phyloP scores from a whole-genome alignment of 83 land plant genomes.

The Larix sibirica region DNA sequence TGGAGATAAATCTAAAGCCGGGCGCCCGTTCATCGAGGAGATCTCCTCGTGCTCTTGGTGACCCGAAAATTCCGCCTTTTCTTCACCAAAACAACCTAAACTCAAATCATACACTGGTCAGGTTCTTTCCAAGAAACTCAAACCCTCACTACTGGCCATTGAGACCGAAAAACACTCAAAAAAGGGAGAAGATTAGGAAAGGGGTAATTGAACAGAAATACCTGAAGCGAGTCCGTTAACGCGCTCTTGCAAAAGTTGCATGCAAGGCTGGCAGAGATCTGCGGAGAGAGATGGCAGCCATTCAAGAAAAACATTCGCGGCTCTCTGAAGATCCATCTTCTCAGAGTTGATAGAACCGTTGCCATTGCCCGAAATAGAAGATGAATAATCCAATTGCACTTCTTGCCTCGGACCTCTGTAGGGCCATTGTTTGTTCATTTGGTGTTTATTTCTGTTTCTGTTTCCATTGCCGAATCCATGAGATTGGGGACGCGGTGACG shows the following conservation, averaged over 20 bases:
- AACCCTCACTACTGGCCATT: not conserved
- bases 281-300: conserved; percentile 1
- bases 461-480: no score
- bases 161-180: not conserved
- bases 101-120: not conserved
- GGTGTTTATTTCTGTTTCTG: no score
- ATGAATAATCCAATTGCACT: no score
- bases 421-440: no score
- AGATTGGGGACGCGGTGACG: no score
- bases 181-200: not conserved
- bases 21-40: not conserved
- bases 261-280: not conserved
- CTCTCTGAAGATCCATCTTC: not conserved
- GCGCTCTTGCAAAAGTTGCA: not conserved
- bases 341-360: no score
- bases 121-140: not conserved
- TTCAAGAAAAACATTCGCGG: not conserved
- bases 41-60: not conserved
- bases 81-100: not conserved
- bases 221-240: not conserved
- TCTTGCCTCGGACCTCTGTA: no score
- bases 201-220: not conserved
- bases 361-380: no score
- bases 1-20: not conserved
- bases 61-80: not conserved